Evolutionary conservation across 2,329 filamentous ascomycete species (phyloP), one percentile per base, ranked within the genome.

Genomic region (Ustilaginoidea virens): DNA sequence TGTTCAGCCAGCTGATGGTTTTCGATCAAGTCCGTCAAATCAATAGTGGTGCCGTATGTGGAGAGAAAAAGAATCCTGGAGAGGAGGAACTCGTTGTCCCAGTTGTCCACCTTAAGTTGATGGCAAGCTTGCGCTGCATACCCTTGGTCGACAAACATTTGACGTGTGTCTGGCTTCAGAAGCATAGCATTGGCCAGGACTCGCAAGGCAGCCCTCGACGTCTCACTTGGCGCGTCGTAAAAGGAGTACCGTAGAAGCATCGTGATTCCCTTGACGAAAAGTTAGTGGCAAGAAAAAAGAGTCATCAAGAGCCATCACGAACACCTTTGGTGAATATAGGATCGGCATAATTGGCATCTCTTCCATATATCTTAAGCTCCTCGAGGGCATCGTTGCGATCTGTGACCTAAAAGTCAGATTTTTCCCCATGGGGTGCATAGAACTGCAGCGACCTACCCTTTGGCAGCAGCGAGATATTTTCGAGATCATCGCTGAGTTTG

Each of bases 271-370:
- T 92, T 34, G 16, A 17, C 2, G 15, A 9, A 14, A n/a, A 18
- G 28, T 36, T 11, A 34, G 25, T 5, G n/a, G 7, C 17, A 9
- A 13, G 27, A 31, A 36, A 17, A 11, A 24, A 1, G 20, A 10
- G 7, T 4, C 6, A 17, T n/a, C 8, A 13, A 5, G 5, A 16
- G 14, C 7, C 6, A 10, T 3, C 5, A 39, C 60, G 39, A 62
- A 80, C 83, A 53, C 77, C 61, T 51, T 70, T 67, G n/a, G 79
- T 78, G 53, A 90, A 94, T 33, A 96, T 87, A 1, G 82, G 78
- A 33, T 78, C 78, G 17, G 85, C 74, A 52, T 81, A 64, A 17
- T 58, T 60, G 6, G 76, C 70, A 42, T 78, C 74, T 35, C 85
- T 74, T 5, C 85, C 52, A 39, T 42, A 49, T 25, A 44, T 43